Evolutionary conservation across 805 yeast genomes (phyloP).

Genomic region (Wickerhamiella hasegawae): DNA sequence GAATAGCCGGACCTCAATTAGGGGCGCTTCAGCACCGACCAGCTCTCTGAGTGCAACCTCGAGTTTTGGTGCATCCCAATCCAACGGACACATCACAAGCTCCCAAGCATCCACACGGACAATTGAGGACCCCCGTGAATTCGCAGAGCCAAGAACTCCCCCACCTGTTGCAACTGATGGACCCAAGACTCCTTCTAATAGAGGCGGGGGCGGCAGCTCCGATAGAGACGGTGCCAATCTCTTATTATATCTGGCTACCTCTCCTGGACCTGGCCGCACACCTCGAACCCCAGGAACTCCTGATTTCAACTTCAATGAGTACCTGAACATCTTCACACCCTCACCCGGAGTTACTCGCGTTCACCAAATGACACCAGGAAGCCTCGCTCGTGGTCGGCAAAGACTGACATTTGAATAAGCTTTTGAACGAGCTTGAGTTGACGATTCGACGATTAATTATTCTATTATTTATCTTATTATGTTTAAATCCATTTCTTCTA

Average conservation of each 20-base stretch:
- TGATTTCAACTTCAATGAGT: constrained; percentile 63
- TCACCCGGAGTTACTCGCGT: constrained; percentile 22
- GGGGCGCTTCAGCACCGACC: too few relatives aligned
- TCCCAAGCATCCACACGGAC: too few relatives aligned
- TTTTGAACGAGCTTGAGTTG: too few relatives aligned
- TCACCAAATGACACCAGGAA: constrained; percentile 3
- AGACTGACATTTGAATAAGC: constrained; percentile 5
- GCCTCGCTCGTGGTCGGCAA: constrained; percentile 5
- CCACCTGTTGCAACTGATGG: constrained; percentile 3
- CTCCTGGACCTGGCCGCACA: constrained; percentile 49
- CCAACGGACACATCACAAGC: too few relatives aligned
- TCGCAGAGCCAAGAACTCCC: constrained; percentile 5
- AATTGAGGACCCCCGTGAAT: constrained; percentile 1
- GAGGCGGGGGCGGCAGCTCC: constrained; percentile 1
- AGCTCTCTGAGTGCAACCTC: too few relatives aligned
- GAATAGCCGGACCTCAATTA: too few relatives aligned
- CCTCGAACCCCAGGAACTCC: constrained; percentile 24
- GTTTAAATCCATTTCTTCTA: not conserved
- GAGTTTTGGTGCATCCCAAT: too few relatives aligned
- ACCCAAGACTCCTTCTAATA: constrained; percentile 1
- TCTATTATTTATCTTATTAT: not conserved
- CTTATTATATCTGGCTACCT: constrained; percentile 65
- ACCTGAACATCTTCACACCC: constrained; percentile 64
- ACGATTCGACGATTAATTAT: not conserved
- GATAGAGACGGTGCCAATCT: constrained; percentile 60